Evolutionary conservation across 768 basidiomycete genomes (phyloP), one percentile per base, ranked within the genome.

Genomic region (Hydnomerulius pinastri): DNA sequence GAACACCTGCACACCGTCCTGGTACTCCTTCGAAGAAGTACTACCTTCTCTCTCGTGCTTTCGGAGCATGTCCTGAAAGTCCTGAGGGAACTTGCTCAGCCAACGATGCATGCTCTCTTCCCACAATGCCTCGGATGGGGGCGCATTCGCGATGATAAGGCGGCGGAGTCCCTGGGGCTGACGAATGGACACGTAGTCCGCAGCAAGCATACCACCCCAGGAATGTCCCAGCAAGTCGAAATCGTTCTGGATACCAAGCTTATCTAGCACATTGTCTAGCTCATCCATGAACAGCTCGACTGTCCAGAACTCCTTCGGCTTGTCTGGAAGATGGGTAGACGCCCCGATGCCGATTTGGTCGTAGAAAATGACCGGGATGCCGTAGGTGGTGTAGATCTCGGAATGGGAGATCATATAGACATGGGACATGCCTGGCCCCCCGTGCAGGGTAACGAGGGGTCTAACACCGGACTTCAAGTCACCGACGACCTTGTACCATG

Each of bases 201-300:
- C 54, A 0, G 67, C 79, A 8, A 83, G 67, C 66, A 80, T 80
- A 1, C 76, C 80, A 11, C 82, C 83, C 81, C 81, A 82, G 4
- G 78, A 81, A 41, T 83, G 82, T 0, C 83, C 83, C 1, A 75
- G 54, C 2, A 83, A 58, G 54, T 75, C 70, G 58, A 74, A 83
- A n/a, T 60, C 53, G 5, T 62, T 56, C 8, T 60, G 36, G 50
- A 82, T 72, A 0, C 65, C 70, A 17, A 84, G 66, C 18, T 76
- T 55, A 4, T 55, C 38, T 20, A 83, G 45, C 8, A 84, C 54
- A 45, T 80, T 81, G 23, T 72, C 70, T 28, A 85, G 75, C 66
- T 85, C 78, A 35, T 75, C 75, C 46, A 79, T 60, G 66, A 80
- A 83, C 3, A 84, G 72, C 6, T 77, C 71, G 18, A 73, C 56